Evolutionary conservation across 805 yeast genomes (phyloP).

Genomic region (Clavispora carvajalis): DNA sequence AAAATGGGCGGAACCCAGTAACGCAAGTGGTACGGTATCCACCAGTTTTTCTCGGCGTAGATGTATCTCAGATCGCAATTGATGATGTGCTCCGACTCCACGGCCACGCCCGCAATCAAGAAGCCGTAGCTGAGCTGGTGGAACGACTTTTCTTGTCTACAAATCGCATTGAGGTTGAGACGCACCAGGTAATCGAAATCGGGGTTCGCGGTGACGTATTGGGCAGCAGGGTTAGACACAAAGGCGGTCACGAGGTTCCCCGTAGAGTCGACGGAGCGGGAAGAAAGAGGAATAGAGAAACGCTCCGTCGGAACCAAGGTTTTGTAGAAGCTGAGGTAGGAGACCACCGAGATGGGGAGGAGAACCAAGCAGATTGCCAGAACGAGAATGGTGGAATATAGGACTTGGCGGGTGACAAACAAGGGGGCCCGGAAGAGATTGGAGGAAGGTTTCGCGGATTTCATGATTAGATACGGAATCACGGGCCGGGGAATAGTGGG

Average conservation of each 20-base stretch:
- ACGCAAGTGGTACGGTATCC: slow-evolving; percentile 33
- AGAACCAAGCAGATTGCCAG: slow-evolving; percentile 23
- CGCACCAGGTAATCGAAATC: slow-evolving; percentile 10
- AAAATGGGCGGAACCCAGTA: slow-evolving; percentile 34
- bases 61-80: slow-evolving; percentile 29
- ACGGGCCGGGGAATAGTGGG: no score
- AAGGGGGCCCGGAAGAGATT: slow-evolving; percentile 1
- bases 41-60: slow-evolving; percentile 25
- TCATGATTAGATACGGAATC: no score
- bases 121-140: slow-evolving; percentile 11
- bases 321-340: slow-evolving; percentile 32
- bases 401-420: slow-evolving; percentile 13
- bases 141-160: slow-evolving; percentile 18
- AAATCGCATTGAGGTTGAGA: slow-evolving; percentile 20
- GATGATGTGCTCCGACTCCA: slow-evolving; percentile 10
- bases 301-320: slow-evolving; percentile 27
- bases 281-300: slow-evolving; percentile 6
- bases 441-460: no score
- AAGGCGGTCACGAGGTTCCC: background rate
- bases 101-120: background rate
- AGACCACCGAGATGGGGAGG: slow-evolving; percentile 30
- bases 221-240: background rate
- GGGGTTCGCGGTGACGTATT: slow-evolving; percentile 7
- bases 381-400: slow-evolving; percentile 9
- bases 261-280: no score